Conservation (phyloP, 176 grass and related monocot genomes). For the Cenchrus fungigraminus region DNA sequence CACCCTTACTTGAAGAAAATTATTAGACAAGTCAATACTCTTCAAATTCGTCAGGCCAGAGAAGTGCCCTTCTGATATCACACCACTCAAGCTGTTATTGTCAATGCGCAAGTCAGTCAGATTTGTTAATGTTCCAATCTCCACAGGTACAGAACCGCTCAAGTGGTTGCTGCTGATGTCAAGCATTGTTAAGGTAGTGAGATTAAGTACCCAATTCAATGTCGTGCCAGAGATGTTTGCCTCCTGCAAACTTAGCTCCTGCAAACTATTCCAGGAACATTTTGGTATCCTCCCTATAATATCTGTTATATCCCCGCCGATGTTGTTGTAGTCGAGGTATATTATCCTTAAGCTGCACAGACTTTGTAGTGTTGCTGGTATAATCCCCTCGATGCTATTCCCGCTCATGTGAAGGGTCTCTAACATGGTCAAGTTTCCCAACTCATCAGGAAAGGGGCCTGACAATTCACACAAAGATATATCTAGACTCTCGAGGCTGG, state of each 20-base stretch:
- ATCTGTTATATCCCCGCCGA: background rate
- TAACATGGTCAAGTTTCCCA: too few species aligned
- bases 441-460: too few species aligned
- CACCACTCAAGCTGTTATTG: background rate
- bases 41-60: background rate
- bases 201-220: background rate
- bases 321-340: fast-evolving
- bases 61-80: background rate
- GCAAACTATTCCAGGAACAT: background rate
- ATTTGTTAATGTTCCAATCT: background rate
- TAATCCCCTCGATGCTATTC: too few species aligned
- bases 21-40: background rate
- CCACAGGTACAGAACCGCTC: background rate
- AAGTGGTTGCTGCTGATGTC: fast-evolving
- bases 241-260: background rate
- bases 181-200: background rate
- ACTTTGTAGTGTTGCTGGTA: too few species aligned
- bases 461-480: too few species aligned
- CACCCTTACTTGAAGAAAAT: background rate
- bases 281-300: background rate
- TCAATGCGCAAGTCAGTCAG: background rate
- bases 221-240: background rate
- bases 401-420: too few species aligned
- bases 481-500: background rate
- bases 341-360: background rate